Percentiles rank a stretch among this genome's conserved stretches.
Conservation (phyloP, 139 green algal genomes). For the Micromonas commoda region DNA sequence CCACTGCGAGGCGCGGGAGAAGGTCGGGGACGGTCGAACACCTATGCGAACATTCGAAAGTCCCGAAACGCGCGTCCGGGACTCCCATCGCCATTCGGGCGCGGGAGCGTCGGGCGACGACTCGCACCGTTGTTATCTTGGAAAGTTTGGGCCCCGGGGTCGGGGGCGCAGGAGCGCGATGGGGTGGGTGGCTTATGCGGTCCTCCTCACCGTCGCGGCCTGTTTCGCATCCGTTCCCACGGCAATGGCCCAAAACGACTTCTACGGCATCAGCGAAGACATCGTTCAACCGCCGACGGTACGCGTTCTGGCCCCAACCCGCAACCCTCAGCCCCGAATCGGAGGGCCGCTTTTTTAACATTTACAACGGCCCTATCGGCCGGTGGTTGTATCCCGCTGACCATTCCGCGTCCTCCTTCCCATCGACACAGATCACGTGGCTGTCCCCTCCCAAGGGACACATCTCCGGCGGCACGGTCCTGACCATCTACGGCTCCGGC, state of each 20-base stretch:
- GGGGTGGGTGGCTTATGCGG: too few species aligned
- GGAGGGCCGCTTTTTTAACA: neutral
- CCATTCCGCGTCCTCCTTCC: neutral
- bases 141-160: too few species aligned
- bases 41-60: too few species aligned
- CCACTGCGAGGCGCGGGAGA: too few species aligned
- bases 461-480: slow-evolving; percentile 15
- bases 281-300: neutral
- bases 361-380: neutral
- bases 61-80: too few species aligned
- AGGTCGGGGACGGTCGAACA: too few species aligned
- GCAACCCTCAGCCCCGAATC: neutral
- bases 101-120: too few species aligned
- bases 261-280: neutral
- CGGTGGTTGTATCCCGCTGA: neutral
- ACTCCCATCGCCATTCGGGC: too few species aligned
- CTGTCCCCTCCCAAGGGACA: slow-evolving; percentile 24
- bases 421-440: slow-evolving; percentile 9
- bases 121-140: too few species aligned
- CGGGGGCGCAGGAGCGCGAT: too few species aligned
- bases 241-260: neutral
- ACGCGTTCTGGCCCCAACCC: neutral
- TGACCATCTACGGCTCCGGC: slow-evolving; percentile 24
- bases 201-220: neutral
- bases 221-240: neutral